Conservation (phyloP, 1,139 yeast species). For the Yamadazyma taylorii region DNA sequence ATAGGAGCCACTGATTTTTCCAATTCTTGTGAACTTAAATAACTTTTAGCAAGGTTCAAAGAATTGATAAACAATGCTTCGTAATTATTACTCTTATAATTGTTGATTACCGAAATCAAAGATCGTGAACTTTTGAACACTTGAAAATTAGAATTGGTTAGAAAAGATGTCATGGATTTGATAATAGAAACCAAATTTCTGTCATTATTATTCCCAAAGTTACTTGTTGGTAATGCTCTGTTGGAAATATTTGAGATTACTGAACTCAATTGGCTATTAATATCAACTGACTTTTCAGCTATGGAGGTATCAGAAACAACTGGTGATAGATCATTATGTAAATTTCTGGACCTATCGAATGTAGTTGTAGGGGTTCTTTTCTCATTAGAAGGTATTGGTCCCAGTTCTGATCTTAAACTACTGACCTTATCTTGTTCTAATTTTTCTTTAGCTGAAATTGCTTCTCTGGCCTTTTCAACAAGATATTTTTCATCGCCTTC, state of each 20-base stretch:
- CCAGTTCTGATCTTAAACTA: too few relatives aligned
- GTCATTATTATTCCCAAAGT: constrained; percentile 23
- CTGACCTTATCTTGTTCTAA: not conserved
- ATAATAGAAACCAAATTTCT: constrained; percentile 37
- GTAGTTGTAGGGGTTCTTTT: too few relatives aligned
- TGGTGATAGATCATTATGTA: not conserved
- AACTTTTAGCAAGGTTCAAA: constrained; percentile 39
- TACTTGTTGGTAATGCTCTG: constrained; percentile 23
- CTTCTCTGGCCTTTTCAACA: not conserved
- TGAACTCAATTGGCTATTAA: constrained; percentile 28
- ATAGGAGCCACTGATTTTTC: constrained; percentile 13
- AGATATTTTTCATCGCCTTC: constrained; percentile 12
- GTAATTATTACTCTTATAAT: constrained; percentile 26
- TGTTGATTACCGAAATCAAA: constrained; percentile 17
- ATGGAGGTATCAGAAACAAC: not conserved
- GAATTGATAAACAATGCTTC: constrained; percentile 33
- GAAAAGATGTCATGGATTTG: constrained; percentile 44
- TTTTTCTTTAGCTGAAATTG: not conserved
- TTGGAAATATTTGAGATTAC: constrained; percentile 26
- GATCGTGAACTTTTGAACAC: constrained; percentile 18
- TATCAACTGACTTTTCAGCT: constrained; percentile 10
- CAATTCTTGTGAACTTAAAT: constrained; percentile 20
- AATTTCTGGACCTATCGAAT: too few relatives aligned
- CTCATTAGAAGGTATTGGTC: not conserved
- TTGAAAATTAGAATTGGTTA: constrained; percentile 24